Conservation (phyloP, 2,329 filamentous ascomycete genomes). For the Trichophyton rubrum region DNA sequence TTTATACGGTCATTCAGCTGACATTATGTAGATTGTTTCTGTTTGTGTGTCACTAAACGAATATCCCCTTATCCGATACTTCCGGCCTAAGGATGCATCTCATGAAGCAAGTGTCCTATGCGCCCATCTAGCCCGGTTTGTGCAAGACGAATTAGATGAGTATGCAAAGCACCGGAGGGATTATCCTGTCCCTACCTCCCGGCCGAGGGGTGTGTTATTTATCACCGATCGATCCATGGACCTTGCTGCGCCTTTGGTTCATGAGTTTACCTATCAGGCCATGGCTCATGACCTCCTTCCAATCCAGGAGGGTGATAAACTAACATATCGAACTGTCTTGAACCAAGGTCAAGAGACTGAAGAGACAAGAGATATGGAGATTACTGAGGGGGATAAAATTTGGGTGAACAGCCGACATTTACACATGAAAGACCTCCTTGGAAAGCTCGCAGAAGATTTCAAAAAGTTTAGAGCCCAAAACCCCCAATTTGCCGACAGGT, state of each 20-base stretch:
- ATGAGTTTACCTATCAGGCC: slow-evolving; percentile 97
- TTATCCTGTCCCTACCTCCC: slow-evolving; percentile 60
- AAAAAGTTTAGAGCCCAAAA: slow-evolving; percentile 84
- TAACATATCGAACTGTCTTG: slow-evolving; percentile 67
- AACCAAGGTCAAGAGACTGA: slow-evolving; percentile 60
- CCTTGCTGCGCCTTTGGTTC: slow-evolving; percentile 69
- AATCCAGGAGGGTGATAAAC: slow-evolving; percentile 77
- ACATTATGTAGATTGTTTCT: slow-evolving; percentile 53
- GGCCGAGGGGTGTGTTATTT: slow-evolving; percentile 70
- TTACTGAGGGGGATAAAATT: slow-evolving; percentile 79
- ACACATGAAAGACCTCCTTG: slow-evolving; percentile 97
- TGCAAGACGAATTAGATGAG: slow-evolving; percentile 80
- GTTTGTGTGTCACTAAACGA: slow-evolving; percentile 88
- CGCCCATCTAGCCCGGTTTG: slow-evolving; percentile 75
- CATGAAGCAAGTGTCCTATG: slow-evolving; percentile 85
- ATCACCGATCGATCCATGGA: slow-evolving; percentile 93
- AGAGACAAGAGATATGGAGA: slow-evolving; percentile 81
- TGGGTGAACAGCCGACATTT: slow-evolving; percentile 91
- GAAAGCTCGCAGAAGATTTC: slow-evolving; percentile 85
- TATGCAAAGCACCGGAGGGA: slow-evolving; percentile 74
- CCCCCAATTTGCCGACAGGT: slow-evolving; percentile 73
- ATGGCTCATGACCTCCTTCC: slow-evolving; percentile 92
- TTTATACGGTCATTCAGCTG: slow-evolving; percentile 14
- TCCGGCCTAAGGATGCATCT: slow-evolving; percentile 57
- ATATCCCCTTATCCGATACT: slow-evolving; percentile 87